Evolutionary conservation across 306 rosid genomes (phyloP).

Genomic region (Carpinus viminea): DNA sequence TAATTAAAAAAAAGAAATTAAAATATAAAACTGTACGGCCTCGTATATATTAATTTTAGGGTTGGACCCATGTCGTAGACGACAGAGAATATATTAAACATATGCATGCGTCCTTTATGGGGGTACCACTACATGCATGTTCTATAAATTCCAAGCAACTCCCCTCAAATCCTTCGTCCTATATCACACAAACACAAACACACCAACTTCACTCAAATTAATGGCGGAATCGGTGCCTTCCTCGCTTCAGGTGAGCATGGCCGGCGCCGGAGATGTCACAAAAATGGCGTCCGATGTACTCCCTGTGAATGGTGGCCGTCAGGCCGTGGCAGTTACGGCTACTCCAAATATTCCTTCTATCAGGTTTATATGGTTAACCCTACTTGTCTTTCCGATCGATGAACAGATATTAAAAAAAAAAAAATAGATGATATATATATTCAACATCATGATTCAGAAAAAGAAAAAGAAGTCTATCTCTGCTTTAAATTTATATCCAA

Average conservation of each 20-base stretch:
- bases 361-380: conserved; percentile 34
- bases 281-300: conserved; percentile 10
- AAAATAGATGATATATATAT: not conserved
- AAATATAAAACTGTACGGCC: not conserved
- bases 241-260: not conserved
- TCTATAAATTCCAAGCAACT: conserved; percentile 25
- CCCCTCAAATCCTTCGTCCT: not conserved
- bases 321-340: conserved; percentile 49
- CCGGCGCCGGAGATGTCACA: not conserved
- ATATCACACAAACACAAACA: not conserved
- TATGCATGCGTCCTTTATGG: conserved; percentile 16
- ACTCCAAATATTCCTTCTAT: conserved; percentile 42
- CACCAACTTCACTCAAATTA: not conserved
- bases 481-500: not conserved
- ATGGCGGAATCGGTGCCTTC: conserved; percentile 6
- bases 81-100: not conserved
- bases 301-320: conserved; percentile 48
- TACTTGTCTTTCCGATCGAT: not conserved
- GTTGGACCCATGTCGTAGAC: not conserved
- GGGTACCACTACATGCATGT: conserved; percentile 6
- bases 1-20: not conserved
- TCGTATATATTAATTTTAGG: not conserved
- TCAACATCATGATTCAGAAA: too few relatives aligned
- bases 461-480: too few relatives aligned
- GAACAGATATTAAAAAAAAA: too few relatives aligned